Conservation (phyloP, 371 early-diverging fungal genomes). For the Mucor indicus region DNA sequence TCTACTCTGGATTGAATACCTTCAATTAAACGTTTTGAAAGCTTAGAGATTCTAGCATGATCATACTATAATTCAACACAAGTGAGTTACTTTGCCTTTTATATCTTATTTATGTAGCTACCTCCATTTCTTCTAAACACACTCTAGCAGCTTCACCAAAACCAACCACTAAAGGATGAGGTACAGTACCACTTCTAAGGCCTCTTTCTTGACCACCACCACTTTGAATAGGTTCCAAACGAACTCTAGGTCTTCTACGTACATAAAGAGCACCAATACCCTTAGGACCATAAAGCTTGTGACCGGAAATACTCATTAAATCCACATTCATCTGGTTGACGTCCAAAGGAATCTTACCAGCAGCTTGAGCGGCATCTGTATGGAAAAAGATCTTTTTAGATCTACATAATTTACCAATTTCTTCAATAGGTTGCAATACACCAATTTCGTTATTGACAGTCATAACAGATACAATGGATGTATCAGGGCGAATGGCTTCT, state of each 20-base stretch:
- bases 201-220: constrained; percentile 99
- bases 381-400: constrained; percentile 92
- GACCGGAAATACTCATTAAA: constrained; percentile 96
- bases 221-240: constrained; percentile 89
- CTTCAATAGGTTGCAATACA: constrained; percentile 94
- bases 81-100: too few relatives aligned
- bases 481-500: constrained; percentile 90
- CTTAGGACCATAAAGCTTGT: constrained; percentile 99
- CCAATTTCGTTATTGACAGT: constrained; percentile 99
- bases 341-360: constrained; percentile 97
- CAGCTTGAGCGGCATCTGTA: constrained; percentile 99
- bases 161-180: constrained; percentile 95
- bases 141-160: constrained; percentile 96
- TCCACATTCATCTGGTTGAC: constrained; percentile 97
- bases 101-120: too few relatives aligned
- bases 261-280: constrained; percentile 98
- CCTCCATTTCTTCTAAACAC: constrained; percentile 85
- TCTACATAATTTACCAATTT: constrained; percentile 92
- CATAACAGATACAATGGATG: constrained; percentile 96
- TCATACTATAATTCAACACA: too few relatives aligned
- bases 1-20: constrained; percentile 77
- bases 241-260: constrained; percentile 94
- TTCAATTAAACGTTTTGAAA: constrained; percentile 79
- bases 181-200: constrained; percentile 96
- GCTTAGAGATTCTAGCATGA: constrained; percentile 63